These are phyloP conservation scores for Plasmodiophora brassicae DNA, from an alignment of 208 protist species.

Conservation along the genomic window DNA sequence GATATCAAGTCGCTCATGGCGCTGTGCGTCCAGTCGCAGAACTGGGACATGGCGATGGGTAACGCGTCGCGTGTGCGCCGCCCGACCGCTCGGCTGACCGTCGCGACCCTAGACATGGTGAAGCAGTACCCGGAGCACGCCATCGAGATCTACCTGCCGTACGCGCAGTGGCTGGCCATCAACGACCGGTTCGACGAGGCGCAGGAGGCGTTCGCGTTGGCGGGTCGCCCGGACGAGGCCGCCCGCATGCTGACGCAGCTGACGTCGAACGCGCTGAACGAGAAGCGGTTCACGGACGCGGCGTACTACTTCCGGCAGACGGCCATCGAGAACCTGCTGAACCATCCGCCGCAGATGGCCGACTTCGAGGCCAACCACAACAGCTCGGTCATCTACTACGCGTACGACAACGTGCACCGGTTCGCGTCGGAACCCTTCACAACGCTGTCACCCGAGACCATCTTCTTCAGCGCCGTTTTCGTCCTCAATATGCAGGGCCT, in stretches of 20 bases:
- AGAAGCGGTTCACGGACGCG: background rate
- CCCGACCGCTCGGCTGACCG: background rate
- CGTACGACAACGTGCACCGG: background rate
- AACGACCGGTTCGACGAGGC: conserved; percentile 87
- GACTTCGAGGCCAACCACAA: background rate
- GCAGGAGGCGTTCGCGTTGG: background rate
- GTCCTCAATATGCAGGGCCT: conserved; percentile 11
- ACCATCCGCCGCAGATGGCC: background rate
- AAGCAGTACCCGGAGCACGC: conserved; percentile 66
- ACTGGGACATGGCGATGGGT: conserved; percentile 20
- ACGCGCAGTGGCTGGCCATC: conserved; percentile 86
- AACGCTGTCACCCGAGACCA: background rate
- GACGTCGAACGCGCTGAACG: background rate
- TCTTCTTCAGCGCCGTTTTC: conserved; percentile 21
- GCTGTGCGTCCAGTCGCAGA: background rate
- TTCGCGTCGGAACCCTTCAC: background rate
- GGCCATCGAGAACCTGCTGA: background rate
- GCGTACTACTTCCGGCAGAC: conserved; percentile 5
- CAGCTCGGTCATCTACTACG: background rate
- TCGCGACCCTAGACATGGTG: conserved; percentile 2
- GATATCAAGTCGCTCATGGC: background rate
- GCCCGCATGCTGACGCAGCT: background rate
- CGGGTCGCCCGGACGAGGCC: conserved; percentile 25
- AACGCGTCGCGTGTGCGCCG: no score
- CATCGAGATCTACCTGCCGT: conserved; percentile 86